Base-by-base conservation (phyloP, 2,329 filamentous ascomycete genomes). In the Ploettnerulaceae sp. region DNA sequence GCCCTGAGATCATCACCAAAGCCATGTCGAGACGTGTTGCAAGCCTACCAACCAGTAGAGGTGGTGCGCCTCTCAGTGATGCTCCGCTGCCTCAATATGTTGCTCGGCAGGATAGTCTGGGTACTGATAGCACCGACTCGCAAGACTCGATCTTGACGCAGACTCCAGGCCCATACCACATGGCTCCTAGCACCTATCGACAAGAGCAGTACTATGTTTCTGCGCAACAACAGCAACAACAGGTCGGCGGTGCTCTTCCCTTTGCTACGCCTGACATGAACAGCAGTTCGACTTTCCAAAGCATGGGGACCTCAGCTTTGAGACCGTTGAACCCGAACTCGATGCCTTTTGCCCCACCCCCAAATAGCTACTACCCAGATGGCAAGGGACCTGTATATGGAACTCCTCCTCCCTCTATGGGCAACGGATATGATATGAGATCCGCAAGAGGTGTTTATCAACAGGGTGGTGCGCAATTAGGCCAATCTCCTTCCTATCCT, bases 91-190 rank as follows among this genome's bases (percentile, higher is more conserved):
- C 50, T 2, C 38, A 41, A 11, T 41, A 47, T 37, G 14, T 48
- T 18, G 7, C 20, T 20, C 11, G 24, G 5, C 17, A 49, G 12
- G 24, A 36, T 17, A 20, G 32, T 14, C 34, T 46, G 22, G 41
- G 35, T 35, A 47, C 42, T 28, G 45, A 51, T 31, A 53, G 51
- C 4, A 52, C 45, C 14, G 44, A 26, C 26, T 59, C 57, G 7
- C 42, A 53, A 32, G 55, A 58, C n/a, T 58, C 55, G 7, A 36
- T 61, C 20, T 35, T 45, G 11, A 59, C 57, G 1, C 59, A 61
- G 33, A 45, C 57, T 3, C 59, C 59, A 9, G 31, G 55, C 9
- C 37, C 54, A 8, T 61, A 53, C 29, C 50, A 61, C 36, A 35
- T 55, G 25, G 18, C 17, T 24, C 24, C 25, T 11, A 39, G 15